Percentiles rank a stretch among this genome's conserved stretches.
Evolutionary conservation across 108 stramenopile species (phyloP).

Genomic region (Stephanodiscus triporus): DNA sequence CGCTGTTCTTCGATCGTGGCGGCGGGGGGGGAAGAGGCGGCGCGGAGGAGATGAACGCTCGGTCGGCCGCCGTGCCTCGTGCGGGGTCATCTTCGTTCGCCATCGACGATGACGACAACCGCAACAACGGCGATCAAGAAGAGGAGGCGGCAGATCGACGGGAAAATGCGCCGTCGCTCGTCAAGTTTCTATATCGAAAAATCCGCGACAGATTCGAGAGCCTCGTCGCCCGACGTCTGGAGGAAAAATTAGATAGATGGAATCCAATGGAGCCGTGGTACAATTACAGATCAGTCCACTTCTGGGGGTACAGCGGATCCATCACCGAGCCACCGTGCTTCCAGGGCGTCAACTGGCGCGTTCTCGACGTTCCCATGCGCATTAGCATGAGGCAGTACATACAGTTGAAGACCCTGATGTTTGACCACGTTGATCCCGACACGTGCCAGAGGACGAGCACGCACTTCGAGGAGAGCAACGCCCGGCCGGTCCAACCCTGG

Average conservation of each 20-base stretch:
- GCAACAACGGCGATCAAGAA: background rate
- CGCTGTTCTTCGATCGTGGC: slow-evolving; percentile 17
- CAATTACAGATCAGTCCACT: slow-evolving; percentile 45
- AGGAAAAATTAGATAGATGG: background rate
- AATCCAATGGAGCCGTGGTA: slow-evolving; percentile 26
- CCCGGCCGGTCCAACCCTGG: slow-evolving; percentile 60
- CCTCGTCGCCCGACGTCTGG: slow-evolving; percentile 9
- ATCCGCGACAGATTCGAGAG: slow-evolving; percentile 23
- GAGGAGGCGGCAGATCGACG: background rate
- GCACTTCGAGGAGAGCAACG: slow-evolving; percentile 70
- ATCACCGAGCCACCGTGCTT: slow-evolving; percentile 86
- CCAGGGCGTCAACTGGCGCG: slow-evolving; percentile 81
- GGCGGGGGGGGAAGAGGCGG: background rate
- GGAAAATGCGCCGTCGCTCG: slow-evolving; percentile 10
- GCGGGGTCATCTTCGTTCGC: slow-evolving; percentile 6
- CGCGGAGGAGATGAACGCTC: background rate
- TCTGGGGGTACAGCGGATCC: slow-evolving; percentile 81
- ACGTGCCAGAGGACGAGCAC: slow-evolving; percentile 66
- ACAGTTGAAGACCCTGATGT: slow-evolving; percentile 74
- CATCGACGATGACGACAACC: slow-evolving; percentile 15
- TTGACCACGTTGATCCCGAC: slow-evolving; percentile 68
- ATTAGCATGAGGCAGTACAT: slow-evolving; percentile 60
- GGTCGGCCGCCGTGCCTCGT: slow-evolving; percentile 13
- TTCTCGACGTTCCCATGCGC: slow-evolving; percentile 68
- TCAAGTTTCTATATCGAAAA: slow-evolving; percentile 4